These are phyloP conservation scores for Solanum appendiculatum DNA, from an alignment of 257 asterid genomes.

Conservation along the genomic window DNA sequence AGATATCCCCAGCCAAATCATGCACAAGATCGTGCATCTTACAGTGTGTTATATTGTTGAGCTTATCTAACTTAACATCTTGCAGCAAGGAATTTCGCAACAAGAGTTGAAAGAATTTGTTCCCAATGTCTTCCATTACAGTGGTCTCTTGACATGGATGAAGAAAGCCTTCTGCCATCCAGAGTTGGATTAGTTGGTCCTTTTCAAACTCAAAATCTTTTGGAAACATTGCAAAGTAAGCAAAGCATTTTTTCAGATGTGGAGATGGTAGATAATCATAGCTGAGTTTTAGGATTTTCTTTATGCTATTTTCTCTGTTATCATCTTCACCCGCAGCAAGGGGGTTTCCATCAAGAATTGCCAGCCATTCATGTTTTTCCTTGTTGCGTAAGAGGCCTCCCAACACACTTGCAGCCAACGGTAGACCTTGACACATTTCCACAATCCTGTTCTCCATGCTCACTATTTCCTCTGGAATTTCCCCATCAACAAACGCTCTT, in stretches of 20 bases:
- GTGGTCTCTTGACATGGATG: background rate
- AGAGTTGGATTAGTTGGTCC: conserved; percentile 8
- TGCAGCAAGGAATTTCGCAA: conserved; percentile 13
- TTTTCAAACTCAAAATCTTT: conserved; percentile 7
- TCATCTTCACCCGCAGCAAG: background rate
- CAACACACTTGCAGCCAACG: background rate
- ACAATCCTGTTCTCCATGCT: background rate
- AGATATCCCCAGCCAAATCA: background rate
- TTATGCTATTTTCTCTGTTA: background rate
- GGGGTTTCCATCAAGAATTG: background rate
- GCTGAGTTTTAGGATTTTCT: conserved; percentile 12
- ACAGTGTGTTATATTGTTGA: background rate
- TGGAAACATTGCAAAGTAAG: conserved; percentile 10
- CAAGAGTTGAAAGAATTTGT: background rate
- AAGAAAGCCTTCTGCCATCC: conserved; percentile 22
- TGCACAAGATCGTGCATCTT: conserved; percentile 29
- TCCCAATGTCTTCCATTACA: conserved; percentile 15
- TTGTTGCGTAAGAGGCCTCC: background rate
- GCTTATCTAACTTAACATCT: background rate
- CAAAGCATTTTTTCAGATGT: conserved; percentile 11
- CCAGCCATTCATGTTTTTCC: background rate
- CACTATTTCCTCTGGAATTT: background rate
- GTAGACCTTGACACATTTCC: conserved; percentile 10
- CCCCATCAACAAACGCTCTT: conserved; percentile 1
- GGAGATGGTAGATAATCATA: conserved; percentile 10